These are phyloP conservation scores for Ambrosiella cleistominuta DNA, from an alignment of 2,329 filamentous ascomycete genomes.

Conservation along the genomic window DNA sequence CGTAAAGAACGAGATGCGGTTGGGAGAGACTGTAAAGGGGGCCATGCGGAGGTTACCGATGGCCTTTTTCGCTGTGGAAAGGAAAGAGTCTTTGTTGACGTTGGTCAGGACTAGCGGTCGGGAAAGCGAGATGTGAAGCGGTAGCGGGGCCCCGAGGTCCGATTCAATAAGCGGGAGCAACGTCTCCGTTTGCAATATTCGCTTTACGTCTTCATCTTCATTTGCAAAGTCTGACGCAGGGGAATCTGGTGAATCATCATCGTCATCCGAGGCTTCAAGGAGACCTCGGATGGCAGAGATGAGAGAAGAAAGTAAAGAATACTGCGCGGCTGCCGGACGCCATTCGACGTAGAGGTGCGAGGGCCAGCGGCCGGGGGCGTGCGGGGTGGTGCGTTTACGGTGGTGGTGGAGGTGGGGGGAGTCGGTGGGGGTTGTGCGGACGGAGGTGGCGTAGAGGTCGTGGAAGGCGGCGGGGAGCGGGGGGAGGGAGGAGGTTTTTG, in stretches of 20 bases:
- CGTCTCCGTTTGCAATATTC: no score
- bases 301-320: conserved; percentile 27
- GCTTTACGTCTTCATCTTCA: no score
- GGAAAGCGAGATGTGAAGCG: conserved; percentile 83
- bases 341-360: conserved; percentile 85
- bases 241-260: no score
- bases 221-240: no score
- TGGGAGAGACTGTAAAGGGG: conserved; percentile 24
- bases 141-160: conserved; percentile 58
- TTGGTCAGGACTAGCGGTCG: conserved; percentile 59
- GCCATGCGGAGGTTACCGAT: neutral
- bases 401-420: conserved; percentile 75
- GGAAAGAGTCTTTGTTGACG: conserved; percentile 52
- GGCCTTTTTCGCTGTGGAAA: conserved; percentile 22
- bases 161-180: conserved; percentile 51
- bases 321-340: conserved; percentile 34
- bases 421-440: conserved; percentile 60
- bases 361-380: conserved; percentile 81
- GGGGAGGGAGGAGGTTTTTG: conserved; percentile 24
- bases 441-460: conserved; percentile 73
- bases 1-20: conserved; percentile 30
- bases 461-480: conserved; percentile 68
- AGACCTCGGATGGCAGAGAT: conserved; percentile 21
- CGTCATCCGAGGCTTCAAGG: conserved; percentile 7
- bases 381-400: conserved; percentile 63